Evolutionary conservation across 345 rosid species (phyloP).

Genomic region (Bruguiera parviflora): DNA sequence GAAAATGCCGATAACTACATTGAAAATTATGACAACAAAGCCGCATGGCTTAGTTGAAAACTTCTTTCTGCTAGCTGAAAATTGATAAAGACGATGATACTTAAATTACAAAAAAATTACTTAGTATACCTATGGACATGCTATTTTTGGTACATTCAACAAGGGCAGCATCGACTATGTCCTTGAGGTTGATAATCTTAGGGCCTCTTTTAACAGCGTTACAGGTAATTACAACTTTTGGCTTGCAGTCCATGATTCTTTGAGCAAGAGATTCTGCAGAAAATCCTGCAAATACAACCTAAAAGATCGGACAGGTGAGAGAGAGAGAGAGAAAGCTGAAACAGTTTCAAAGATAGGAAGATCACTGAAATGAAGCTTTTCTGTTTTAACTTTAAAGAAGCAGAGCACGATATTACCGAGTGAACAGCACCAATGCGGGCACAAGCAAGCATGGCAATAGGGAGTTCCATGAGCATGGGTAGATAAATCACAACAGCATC

Average conservation of each 20-base stretch:
- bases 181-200: constrained; percentile 76
- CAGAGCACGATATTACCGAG: constrained; percentile 51
- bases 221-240: constrained; percentile 78
- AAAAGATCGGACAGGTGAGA: constrained; percentile 6
- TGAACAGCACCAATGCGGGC: constrained; percentile 98
- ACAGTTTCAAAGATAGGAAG: no score
- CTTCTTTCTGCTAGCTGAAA: neutral
- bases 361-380: no score
- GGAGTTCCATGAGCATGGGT: constrained; percentile 97
- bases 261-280: constrained; percentile 96
- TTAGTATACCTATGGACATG: constrained; percentile 62
- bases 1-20: no score
- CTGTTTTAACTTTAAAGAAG: no score
- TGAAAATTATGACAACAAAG: neutral
- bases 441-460: constrained; percentile 97
- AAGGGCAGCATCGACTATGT: constrained; percentile 88
- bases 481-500: constrained; percentile 89
- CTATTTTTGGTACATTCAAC: constrained; percentile 58
- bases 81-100: neutral
- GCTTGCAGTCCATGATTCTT: constrained; percentile 87
- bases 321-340: no score
- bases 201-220: constrained; percentile 97
- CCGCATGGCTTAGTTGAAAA: neutral
- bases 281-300: constrained; percentile 98
- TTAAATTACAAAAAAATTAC: neutral